phyloP scores from a whole-genome alignment of 805 yeast genomes.

The Yamadazyma paraphyllophila region DNA sequence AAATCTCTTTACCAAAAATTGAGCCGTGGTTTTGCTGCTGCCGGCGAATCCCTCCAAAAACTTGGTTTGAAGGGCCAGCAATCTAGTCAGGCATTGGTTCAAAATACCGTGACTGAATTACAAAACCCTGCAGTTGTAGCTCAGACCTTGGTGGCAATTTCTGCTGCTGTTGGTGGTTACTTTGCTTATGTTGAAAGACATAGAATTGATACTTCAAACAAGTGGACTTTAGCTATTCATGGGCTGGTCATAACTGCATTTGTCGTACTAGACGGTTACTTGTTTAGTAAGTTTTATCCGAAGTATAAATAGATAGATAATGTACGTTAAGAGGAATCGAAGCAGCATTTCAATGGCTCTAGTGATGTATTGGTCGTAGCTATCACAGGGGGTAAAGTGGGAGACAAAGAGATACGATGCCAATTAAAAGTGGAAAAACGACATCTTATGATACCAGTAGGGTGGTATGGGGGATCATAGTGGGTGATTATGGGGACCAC shows the following conservation, averaged over 20 bases:
- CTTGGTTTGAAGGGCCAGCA: constrained; percentile 15
- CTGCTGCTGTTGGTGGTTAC: constrained; percentile 48
- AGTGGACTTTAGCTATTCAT: constrained; percentile 45
- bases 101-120: constrained; percentile 38
- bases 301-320: constrained; percentile 42
- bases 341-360: too few species aligned
- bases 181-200: constrained; percentile 51
- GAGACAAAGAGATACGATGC: too few species aligned
- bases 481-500: too few species aligned
- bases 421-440: too few species aligned
- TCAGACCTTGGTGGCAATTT: constrained; percentile 49
- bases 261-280: constrained; percentile 51
- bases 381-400: too few species aligned
- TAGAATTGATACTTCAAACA: constrained; percentile 45
- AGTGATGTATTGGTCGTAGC: too few species aligned
- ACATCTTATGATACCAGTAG: too few species aligned
- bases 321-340: neutral
- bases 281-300: constrained; percentile 54
- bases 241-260: constrained; percentile 54
- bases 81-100: constrained; percentile 14
- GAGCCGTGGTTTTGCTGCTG: constrained; percentile 2
- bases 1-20: constrained; percentile 15
- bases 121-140: constrained; percentile 62
- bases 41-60: constrained; percentile 4
- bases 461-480: too few species aligned